phyloP scores from a whole-genome alignment of 139 green algal species.

The Chlamydomonas applanata region DNA sequence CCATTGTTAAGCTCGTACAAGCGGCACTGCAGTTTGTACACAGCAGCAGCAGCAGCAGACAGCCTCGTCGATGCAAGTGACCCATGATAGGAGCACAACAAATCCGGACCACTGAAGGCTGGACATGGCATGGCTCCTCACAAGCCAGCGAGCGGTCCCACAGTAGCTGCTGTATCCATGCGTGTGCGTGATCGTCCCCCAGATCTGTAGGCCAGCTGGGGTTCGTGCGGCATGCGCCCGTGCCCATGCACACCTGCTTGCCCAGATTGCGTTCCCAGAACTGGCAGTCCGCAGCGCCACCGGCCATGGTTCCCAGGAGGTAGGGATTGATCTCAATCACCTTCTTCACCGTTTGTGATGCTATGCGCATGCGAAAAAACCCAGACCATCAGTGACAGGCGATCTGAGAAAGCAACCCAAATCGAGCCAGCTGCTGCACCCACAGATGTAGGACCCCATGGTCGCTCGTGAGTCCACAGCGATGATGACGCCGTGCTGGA shows the following conservation, averaged over 20 bases:
- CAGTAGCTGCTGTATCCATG: background rate
- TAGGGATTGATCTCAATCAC: constrained; percentile 99
- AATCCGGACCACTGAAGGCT: too few species aligned
- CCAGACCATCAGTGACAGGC: background rate
- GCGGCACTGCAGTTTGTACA: constrained; percentile 78
- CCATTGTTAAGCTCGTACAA: constrained; percentile 95
- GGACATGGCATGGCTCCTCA: too few species aligned
- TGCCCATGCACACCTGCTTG: constrained; percentile 52
- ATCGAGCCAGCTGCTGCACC: constrained; percentile 16
- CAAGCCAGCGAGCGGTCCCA: too few species aligned
- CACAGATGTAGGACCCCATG: constrained; percentile 97
- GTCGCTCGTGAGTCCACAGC: constrained; percentile 96
- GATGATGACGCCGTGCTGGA: constrained; percentile 93
- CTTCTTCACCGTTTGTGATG: constrained; percentile 96
- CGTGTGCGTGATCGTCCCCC: background rate
- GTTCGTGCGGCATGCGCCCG: too few species aligned
- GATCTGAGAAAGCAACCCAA: background rate
- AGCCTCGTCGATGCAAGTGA: background rate
- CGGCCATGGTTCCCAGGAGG: constrained; percentile 98
- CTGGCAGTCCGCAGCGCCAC: constrained; percentile 96
- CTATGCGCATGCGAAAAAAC: constrained; percentile 36
- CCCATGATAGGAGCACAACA: too few species aligned
- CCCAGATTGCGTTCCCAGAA: constrained; percentile 97
- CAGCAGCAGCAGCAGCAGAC: background rate
- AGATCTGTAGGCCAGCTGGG: background rate